Percentiles rank a stretch among this genome's conserved stretches.
These are phyloP conservation scores for Agrocybe praecox DNA, from an alignment of 768 basidiomycete species.

Conservation along the genomic window DNA sequence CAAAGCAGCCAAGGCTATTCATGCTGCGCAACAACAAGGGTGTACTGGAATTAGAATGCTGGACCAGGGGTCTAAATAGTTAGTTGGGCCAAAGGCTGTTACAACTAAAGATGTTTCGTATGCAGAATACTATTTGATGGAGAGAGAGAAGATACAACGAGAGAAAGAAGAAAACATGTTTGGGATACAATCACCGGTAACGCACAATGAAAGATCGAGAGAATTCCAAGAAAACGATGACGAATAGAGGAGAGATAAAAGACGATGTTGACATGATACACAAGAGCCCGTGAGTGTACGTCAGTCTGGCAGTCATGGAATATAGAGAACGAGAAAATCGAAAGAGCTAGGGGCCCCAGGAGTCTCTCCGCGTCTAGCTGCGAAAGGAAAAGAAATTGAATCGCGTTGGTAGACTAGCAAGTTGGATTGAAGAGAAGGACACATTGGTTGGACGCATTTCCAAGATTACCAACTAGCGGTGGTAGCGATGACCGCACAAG, in stretches of 20 bases:
- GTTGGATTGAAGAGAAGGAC: conserved; percentile 8
- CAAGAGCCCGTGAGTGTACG: not conserved
- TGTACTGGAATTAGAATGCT: too few relatives aligned
- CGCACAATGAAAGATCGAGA: conserved; percentile 4
- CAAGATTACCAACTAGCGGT: too few relatives aligned
- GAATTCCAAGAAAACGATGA: conserved; percentile 1
- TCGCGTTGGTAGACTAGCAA: conserved; percentile 5
- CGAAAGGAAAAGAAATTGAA: conserved; percentile 23
- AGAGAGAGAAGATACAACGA: too few relatives aligned
- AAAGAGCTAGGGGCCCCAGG: not conserved
- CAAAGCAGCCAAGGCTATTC: too few relatives aligned
- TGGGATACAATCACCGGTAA: conserved; percentile 13
- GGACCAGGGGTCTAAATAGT: too few relatives aligned
- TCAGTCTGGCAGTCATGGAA: not conserved
- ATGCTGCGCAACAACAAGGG: too few relatives aligned
- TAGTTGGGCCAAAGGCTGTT: too few relatives aligned
- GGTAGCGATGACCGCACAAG: too few relatives aligned
- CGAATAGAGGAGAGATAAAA: not conserved
- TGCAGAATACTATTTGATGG: too few relatives aligned
- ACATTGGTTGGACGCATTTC: too few relatives aligned
- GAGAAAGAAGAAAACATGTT: not conserved
- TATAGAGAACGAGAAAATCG: not conserved
- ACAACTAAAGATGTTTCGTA: too few relatives aligned
- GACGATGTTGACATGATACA: not conserved
- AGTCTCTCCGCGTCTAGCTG: conserved; percentile 6